These are phyloP conservation scores for Phaeosphaeria sp. DNA, from an alignment of 2,329 filamentous ascomycete genomes.

Conservation along the genomic window DNA sequence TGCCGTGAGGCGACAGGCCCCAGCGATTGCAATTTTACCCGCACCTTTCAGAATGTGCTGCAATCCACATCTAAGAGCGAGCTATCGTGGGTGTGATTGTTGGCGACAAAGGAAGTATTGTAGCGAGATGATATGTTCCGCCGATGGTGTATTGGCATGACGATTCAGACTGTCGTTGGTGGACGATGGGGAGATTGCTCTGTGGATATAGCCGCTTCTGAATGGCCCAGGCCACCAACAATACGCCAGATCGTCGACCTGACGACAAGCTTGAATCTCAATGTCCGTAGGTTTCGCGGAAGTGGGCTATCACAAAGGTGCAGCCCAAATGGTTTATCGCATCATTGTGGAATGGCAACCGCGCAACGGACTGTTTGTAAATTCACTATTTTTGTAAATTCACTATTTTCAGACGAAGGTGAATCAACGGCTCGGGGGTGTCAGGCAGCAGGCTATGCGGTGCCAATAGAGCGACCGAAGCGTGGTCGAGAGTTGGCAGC, in stretches of 20 bases:
- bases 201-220: conserved; percentile 26
- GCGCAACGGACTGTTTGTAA: neutral
- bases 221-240: conserved; percentile 22
- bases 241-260: neutral
- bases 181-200: conserved; percentile 35
- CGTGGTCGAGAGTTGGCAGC: conserved; percentile 5
- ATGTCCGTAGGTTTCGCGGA: neutral
- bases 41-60: conserved; percentile 10
- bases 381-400: neutral
- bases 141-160: conserved; percentile 33
- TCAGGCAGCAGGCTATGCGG: neutral
- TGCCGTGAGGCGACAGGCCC: conserved; percentile 6
- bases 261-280: neutral
- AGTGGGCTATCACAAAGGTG: neutral
- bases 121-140: conserved; percentile 23
- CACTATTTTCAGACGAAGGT: neutral
- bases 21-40: conserved; percentile 9
- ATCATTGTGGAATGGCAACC: neutral
- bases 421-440: neutral
- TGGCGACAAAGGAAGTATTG: conserved; percentile 16
- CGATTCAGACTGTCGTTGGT: conserved; percentile 30
- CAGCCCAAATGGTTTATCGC: neutral
- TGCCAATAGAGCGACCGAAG: neutral
- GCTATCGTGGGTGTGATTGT: conserved; percentile 2
- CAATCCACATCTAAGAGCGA: conserved; percentile 17